Base-by-base conservation (phyloP, 176 grass and related monocot species). In the Echinochloa phyllopogon region DNA sequence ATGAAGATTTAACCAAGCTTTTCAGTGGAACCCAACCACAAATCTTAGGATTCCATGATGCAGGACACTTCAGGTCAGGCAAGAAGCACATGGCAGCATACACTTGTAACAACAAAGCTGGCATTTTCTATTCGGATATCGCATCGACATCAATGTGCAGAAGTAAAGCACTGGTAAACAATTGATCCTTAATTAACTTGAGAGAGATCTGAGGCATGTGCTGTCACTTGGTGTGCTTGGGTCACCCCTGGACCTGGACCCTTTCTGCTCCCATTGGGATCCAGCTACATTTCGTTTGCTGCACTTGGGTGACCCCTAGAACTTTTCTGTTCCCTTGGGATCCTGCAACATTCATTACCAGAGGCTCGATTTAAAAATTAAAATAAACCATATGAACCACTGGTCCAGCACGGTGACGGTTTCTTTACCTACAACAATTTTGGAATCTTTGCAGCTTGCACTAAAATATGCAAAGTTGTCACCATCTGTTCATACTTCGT, bases 121-220 rank as follows among this genome's bases (percentile, higher is more conserved):
- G 20, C 45, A 71, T 89, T 90, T 86, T 82, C 14, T 86, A 90
- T 86, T 82, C 10, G 14, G 5, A 49, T 63, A 65, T 65, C 15
- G 0, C 73, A 83, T 57, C 55, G 50, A 43, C 59, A 44, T 74
- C 27, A 50, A 83, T 53, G 84, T 39, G 10, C 66, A 87, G 40
- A 69, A 51, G 50, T 37, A 83, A 79, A 49, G 36, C 58, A 65
- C 23, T 25, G 40, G 20, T 74, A 87, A 90, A 83, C 12, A 84
- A 90, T 23, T 59, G 33, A 16, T 61, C 33, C 51, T 86, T 57
- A 47, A 80, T 90, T 57, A 29, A 84, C 63, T 90, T 80, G 50
- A 69, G 80, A 41, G 67, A 87, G 84, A 87, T 90, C 84, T 87
- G 75, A 69, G 66, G 48, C 89, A 61, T 61, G 68, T 68, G 65